Evolutionary conservation across 371 early-diverging fungal genomes (phyloP), one percentile per base, ranked within the genome.

Genomic region (Ordospora colligata): DNA sequence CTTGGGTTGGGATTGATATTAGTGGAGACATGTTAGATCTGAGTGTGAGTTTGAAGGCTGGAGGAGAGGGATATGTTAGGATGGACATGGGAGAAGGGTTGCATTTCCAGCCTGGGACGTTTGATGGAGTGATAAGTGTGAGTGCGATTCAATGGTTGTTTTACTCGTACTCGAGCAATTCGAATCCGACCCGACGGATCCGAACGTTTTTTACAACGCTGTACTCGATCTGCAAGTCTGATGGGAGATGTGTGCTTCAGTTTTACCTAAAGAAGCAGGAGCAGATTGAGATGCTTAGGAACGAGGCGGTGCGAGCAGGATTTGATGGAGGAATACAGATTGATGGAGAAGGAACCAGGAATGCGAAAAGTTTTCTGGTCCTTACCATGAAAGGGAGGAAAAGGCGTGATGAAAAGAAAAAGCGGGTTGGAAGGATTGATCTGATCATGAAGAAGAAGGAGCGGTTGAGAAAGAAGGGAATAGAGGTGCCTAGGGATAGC

Each of bases 81-180:
- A 12, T 94, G 93, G 97, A 98, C 84, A 93, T 94, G 73, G 97
- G 97, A 9, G 91, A 93, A 69, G 95, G 95, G 9, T 79, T 96
- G 69, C 90, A 89, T 2, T 96, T 93, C 84, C 87, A 94, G 37
- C 95, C 96, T 0, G 96, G 95, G 72, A 88, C 90, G 10, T 96
- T 98, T 87, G 97, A 97, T 82, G 96, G 94, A 12, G 92, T 92
- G 40, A 92, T 97, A n/a, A 91, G 91, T 84, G 90, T 97, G 22
- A 96, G 96, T 14, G 95, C 92, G 0, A 81, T 98, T 25, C 99
- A 98, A 85, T 98, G 97, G 99, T 88, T 98, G 43, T 94, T 95
- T 83, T 94, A 95, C 80, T 94, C 94, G 4, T 95, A 95, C 83
- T 90, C 91, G 79, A 79, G 83, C 37, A 40, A 88, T 87, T 78